phyloP scores from a whole-genome alignment of 768 basidiomycete species.

The Cyathus striatus region DNA sequence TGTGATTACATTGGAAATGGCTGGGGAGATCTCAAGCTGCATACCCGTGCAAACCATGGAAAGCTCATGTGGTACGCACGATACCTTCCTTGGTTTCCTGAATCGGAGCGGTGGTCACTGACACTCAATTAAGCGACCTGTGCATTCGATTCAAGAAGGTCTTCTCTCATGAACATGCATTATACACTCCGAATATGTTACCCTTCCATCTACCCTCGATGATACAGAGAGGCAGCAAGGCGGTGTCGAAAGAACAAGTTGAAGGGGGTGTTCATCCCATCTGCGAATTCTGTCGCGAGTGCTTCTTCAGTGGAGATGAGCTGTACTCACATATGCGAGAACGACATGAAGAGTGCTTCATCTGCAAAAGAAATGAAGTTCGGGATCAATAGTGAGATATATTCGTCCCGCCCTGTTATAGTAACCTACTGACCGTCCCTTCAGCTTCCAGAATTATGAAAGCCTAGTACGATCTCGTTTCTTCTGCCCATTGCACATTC shows the following conservation, averaged over 20 bases:
- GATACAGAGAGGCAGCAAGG: constrained; percentile 33
- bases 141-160: constrained; percentile 91
- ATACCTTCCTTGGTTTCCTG: not conserved
- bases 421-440: not conserved
- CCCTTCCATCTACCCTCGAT: constrained; percentile 76
- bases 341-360: constrained; percentile 92
- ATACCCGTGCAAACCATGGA: constrained; percentile 71
- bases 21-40: constrained; percentile 87
- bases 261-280: constrained; percentile 75
- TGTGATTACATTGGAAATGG: constrained; percentile 84
- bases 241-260: constrained; percentile 43
- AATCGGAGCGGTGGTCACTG: no score
- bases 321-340: constrained; percentile 92
- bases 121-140: constrained; percentile 81
- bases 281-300: constrained; percentile 89
- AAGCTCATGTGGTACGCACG: constrained; percentile 71
- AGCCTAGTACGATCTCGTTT: constrained; percentile 46
- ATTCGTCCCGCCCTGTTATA: constrained; percentile 1
- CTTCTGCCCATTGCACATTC: not conserved
- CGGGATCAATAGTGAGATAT: constrained; percentile 79
- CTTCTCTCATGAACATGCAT: constrained; percentile 89
- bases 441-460: constrained; percentile 77
- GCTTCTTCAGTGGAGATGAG: constrained; percentile 91
- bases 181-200: constrained; percentile 65
- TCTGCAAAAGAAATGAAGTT: constrained; percentile 82